Percentiles rank a stretch among this genome's conserved stretches.
These are phyloP conservation scores for Cladorrhinum sp. DNA, from an alignment of 2,329 filamentous ascomycete species.

Conservation along the genomic window DNA sequence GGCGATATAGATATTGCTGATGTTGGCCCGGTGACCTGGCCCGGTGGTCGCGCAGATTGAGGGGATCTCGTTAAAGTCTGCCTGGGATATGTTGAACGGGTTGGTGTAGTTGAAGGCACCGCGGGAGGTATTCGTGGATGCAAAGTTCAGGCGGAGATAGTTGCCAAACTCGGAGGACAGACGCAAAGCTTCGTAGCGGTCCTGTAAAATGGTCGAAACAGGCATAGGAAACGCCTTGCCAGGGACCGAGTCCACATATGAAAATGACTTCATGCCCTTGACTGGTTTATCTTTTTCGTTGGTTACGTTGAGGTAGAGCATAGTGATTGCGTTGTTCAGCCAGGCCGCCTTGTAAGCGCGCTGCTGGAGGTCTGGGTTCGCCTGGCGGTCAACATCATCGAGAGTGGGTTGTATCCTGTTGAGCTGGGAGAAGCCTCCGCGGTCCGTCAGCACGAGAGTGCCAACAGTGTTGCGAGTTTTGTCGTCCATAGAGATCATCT, in stretches of 20 bases:
- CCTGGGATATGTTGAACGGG: neutral
- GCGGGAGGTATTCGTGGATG: neutral
- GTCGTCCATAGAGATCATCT: neutral
- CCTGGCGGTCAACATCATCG: slow-evolving; percentile 4
- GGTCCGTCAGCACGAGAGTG: neutral
- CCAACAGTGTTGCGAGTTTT: neutral
- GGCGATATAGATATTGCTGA: slow-evolving; percentile 11
- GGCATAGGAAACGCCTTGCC: too few relatives aligned
- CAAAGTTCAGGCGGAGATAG: neutral
- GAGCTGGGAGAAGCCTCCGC: slow-evolving; percentile 11
- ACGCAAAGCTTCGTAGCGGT: slow-evolving; percentile 4
- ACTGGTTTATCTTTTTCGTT: neutral
- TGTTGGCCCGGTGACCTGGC: neutral
- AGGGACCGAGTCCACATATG: too few relatives aligned
- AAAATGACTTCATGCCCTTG: too few relatives aligned
- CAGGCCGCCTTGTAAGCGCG: slow-evolving; percentile 14
- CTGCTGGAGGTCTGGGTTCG: neutral
- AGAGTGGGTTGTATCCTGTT: slow-evolving; percentile 2
- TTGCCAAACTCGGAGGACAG: slow-evolving; percentile 7
- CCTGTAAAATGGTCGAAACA: neutral
- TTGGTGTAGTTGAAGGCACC: neutral
- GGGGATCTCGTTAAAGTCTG: slow-evolving; percentile 5
- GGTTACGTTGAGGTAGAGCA: slow-evolving; percentile 7
- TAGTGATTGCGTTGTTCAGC: slow-evolving; percentile 9
- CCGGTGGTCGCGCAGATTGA: slow-evolving; percentile 5